A percentile compares a stretch with the other conserved stretches of the same genome.
Evolutionary conservation across 306 rosid species (phyloP).

Genomic region (Casuarina equisetifolia): DNA sequence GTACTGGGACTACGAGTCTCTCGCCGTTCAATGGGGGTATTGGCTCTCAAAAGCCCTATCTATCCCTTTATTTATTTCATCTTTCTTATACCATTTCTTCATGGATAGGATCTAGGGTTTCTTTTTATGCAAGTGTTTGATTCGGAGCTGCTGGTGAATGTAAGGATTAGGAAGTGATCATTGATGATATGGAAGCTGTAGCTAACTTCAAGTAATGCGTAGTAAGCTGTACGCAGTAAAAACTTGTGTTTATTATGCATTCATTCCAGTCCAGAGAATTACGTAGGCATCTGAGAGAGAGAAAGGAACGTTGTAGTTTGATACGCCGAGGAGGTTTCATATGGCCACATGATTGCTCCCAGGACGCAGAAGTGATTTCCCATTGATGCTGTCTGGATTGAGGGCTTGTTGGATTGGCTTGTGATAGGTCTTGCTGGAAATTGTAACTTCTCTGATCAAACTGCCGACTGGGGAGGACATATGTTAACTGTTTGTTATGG

Average conservation of each 20-base stretch:
- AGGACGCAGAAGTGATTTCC: background rate
- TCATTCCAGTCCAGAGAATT: background rate
- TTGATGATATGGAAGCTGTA: background rate
- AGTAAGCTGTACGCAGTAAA: too few relatives aligned
- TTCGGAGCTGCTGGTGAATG: background rate
- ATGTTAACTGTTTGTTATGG: background rate
- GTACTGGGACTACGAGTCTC: conserved; percentile 54
- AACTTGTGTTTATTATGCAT: too few relatives aligned
- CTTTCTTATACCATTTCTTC: background rate
- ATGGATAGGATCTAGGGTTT: background rate
- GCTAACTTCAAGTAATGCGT: background rate
- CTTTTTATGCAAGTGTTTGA: background rate
- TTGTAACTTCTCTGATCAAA: background rate
- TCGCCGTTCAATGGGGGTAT: conserved; percentile 51
- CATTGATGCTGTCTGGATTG: background rate
- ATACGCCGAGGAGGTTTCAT: background rate
- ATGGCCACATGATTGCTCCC: background rate
- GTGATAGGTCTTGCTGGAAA: background rate
- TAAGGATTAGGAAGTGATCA: background rate
- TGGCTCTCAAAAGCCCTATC: background rate
- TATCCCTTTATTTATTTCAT: background rate
- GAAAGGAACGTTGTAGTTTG: background rate
- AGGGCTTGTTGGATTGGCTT: background rate
- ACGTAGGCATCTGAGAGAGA: background rate
- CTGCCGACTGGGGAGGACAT: background rate